phyloP scores from a whole-genome alignment of 2,329 filamentous ascomycete species.

The Trichoderma afroharzianum region DNA sequence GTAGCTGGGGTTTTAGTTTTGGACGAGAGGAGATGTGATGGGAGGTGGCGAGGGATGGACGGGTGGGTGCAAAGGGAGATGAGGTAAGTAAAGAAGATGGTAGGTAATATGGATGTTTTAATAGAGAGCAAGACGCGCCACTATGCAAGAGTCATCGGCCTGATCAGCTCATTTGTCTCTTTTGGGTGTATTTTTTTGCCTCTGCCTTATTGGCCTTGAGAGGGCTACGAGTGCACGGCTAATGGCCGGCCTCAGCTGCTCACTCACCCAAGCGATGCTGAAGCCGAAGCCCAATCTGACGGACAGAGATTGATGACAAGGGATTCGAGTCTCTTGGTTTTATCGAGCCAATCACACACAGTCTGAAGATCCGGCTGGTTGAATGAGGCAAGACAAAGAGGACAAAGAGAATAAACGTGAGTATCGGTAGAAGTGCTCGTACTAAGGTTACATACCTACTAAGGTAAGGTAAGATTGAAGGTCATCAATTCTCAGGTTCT shows the following conservation, averaged over 20 bases:
- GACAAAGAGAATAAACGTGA: background rate
- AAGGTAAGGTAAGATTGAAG: background rate
- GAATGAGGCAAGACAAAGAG: background rate
- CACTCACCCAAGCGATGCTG: background rate
- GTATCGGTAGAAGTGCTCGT: background rate
- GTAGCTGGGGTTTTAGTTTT: background rate
- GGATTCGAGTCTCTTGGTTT: background rate
- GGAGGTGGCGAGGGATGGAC: background rate
- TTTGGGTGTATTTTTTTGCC: background rate
- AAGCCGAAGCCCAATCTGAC: background rate
- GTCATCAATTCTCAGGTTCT: background rate
- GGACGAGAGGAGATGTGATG: background rate
- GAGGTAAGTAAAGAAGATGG: background rate
- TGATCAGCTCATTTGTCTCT: background rate
- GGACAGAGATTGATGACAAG: background rate
- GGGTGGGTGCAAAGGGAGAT: background rate
- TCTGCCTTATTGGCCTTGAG: background rate
- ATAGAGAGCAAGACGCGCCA: background rate
- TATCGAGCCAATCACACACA: background rate
- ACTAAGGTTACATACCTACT: too few relatives aligned
- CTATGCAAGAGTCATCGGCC: background rate
- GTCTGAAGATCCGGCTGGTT: background rate
- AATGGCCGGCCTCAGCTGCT: slow-evolving; percentile 5
- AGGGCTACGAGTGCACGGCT: background rate
- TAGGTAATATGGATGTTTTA: background rate